Evolutionary conservation across 306 rosid genomes (phyloP).

Genomic region (Oemleria cerasiformis): DNA sequence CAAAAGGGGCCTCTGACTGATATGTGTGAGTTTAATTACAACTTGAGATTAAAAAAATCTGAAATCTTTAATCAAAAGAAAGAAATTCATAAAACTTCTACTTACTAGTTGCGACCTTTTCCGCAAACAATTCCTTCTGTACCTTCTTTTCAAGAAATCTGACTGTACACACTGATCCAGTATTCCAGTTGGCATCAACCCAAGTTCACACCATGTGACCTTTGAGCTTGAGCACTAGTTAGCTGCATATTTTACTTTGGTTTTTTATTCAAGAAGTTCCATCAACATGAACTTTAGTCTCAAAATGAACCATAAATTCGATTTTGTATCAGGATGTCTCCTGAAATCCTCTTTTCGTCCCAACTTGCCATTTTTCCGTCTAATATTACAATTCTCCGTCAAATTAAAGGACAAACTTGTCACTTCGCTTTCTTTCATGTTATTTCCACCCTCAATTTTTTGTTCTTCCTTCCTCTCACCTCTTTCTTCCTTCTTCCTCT

Average conservation of each 20-base stretch:
- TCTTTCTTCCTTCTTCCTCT: no score
- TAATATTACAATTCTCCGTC: no score
- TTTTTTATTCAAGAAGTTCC: no score
- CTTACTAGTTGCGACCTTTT: not conserved
- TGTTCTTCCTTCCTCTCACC: no score
- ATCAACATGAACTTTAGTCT: no score
- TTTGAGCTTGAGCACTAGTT: not conserved
- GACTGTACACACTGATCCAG: not conserved
- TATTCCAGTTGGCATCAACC: not conserved
- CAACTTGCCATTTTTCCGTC: no score
- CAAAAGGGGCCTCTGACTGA: slow-evolving; percentile 7
- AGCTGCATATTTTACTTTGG: not conserved
- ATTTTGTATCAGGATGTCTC: no score
- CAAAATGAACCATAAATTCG: no score
- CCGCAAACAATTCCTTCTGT: not conserved
- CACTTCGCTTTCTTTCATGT: no score
- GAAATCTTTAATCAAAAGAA: not conserved
- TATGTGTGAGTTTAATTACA: not conserved
- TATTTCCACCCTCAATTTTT: no score
- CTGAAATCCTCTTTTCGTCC: no score
- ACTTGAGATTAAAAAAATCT: not conserved
- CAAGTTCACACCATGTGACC: not conserved
- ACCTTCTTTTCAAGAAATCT: not conserved
- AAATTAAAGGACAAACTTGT: no score
- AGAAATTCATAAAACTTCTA: not conserved